Evolutionary conservation across 2,329 filamentous ascomycete species (phyloP).

Genomic region (Claviceps arundinis): DNA sequence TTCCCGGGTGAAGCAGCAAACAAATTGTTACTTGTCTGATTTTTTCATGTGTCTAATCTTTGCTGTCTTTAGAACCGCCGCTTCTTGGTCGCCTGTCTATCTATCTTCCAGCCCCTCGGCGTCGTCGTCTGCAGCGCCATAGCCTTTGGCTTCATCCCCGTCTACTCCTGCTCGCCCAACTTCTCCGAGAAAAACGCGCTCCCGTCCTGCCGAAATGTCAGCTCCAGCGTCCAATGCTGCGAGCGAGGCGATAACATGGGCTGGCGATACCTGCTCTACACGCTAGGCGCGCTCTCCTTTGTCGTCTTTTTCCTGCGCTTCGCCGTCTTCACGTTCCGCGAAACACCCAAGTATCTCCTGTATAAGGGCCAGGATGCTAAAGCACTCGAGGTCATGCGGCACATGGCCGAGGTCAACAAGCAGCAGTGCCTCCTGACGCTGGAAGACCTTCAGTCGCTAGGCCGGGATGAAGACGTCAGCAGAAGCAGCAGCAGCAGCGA

Average conservation of each 20-base stretch:
- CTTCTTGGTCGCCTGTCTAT: slow-evolving; percentile 38
- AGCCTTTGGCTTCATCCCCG: slow-evolving; percentile 39
- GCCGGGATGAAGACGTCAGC: slow-evolving; percentile 3
- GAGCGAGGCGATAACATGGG: slow-evolving; percentile 29
- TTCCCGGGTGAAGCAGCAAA: too few species aligned
- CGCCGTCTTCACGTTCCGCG: slow-evolving; percentile 32
- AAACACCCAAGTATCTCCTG: slow-evolving; percentile 34
- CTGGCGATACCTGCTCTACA: slow-evolving; percentile 34
- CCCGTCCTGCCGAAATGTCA: slow-evolving; percentile 12
- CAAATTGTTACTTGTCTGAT: too few species aligned
- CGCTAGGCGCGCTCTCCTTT: slow-evolving; percentile 30
- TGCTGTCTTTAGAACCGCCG: slow-evolving; percentile 22
- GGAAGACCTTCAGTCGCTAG: slow-evolving; percentile 20
- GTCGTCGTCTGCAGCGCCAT: slow-evolving; percentile 37
- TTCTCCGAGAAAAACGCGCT: slow-evolving; percentile 24
- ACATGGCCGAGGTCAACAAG: slow-evolving; percentile 28
- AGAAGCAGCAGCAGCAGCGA: not conserved
- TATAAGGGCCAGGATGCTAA: slow-evolving; percentile 30
- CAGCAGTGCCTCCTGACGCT: slow-evolving; percentile 21
- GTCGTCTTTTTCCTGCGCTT: slow-evolving; percentile 30
- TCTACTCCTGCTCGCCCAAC: slow-evolving; percentile 36
- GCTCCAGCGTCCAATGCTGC: slow-evolving; percentile 12
- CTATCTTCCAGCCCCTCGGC: slow-evolving; percentile 41
- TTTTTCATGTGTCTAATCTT: not conserved
- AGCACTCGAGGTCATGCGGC: slow-evolving; percentile 32